Base-by-base conservation (phyloP, 306 rosid genomes). In the Echinosophora koreensis region DNA sequence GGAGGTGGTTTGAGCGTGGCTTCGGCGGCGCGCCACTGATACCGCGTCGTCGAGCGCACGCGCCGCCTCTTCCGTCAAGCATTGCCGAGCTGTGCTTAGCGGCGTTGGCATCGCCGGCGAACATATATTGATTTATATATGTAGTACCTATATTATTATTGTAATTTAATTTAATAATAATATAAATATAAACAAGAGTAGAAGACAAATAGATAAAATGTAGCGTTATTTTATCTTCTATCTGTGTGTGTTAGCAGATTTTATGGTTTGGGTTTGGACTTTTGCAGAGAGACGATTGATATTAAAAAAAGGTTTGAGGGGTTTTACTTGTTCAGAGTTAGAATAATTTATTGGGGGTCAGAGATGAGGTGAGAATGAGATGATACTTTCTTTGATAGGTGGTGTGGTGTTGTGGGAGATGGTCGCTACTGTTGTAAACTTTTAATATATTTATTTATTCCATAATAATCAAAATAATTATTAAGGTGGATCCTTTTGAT, bases 41-140 rank as follows among this genome's bases (percentile, higher is more conserved):
- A 92, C 97, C 0, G 97, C 97, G 9, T 95, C 97, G 72, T 95
- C 93, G 0, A 95, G 80, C 0, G 89, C 93, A 62, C 92, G 91
- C 30, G 91, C 97, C 10, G 98, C 95, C 66, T 92, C 97, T 0
- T 92, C 97, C 17, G 98, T 90, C 59, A 95, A 85, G 76, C 88
- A 89, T 88, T 95, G 97, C 91, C 97, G 87, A 30, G 93, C 97
- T 47, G 81, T 69, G 76, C 85, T 87, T 5, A 95, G 96, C 93
- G 96, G 96, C 97, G 97, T 92, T 71, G 96, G 98, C 98, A 95
- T 95, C 92, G 96, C 97, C 97, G 97, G 95, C 83, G 51, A 84
- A 85, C 98, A 85, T 88, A 61, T 69, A 89, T 32, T 34, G 27
- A 7, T 12, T 2, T 10, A 8, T 14, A 35, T 6, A 62, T 2